Percentiles rank a stretch among this genome's conserved stretches.
Evolutionary conservation across 306 rosid species (phyloP).

Genomic region (cucumber (Cucumis sativus)): DNA sequence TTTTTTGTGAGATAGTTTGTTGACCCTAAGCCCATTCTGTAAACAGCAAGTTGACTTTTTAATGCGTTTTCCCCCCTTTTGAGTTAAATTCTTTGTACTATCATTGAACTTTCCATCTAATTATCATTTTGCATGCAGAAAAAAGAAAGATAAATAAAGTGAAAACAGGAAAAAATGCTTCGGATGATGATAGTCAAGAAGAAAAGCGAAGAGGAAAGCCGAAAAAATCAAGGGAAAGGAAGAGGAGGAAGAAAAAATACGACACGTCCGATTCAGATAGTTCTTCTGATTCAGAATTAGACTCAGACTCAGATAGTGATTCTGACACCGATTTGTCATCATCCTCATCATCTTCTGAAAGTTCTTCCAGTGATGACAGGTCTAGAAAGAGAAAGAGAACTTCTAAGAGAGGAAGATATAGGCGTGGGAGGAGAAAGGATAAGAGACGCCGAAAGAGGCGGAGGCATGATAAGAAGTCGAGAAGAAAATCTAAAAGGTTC

Average conservation of each 20-base stretch:
- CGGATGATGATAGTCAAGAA: slow-evolving; percentile 44
- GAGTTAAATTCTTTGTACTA: background rate
- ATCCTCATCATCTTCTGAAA: slow-evolving; percentile 44
- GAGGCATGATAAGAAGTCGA: slow-evolving; percentile 53
- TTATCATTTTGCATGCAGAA: slow-evolving; percentile 22
- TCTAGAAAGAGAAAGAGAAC: slow-evolving; percentile 69
- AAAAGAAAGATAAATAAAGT: slow-evolving; percentile 37
- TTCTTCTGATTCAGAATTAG: slow-evolving; percentile 64
- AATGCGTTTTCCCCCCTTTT: background rate
- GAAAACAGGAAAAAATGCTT: slow-evolving; percentile 34
- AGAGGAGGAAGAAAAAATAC: slow-evolving; percentile 56
- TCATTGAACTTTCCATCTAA: background rate
- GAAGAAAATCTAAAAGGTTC: slow-evolving; percentile 65
- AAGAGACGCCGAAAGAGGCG: slow-evolving; percentile 46
- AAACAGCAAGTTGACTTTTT: background rate
- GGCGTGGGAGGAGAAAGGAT: slow-evolving; percentile 54
- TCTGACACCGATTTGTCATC: slow-evolving; percentile 64
- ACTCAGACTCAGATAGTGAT: slow-evolving; percentile 72
- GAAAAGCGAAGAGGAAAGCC: slow-evolving; percentile 40
- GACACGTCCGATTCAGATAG: slow-evolving; percentile 58
- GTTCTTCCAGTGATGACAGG: slow-evolving; percentile 80
- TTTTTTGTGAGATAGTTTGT: background rate
- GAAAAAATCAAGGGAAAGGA: slow-evolving; percentile 56
- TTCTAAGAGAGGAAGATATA: slow-evolving; percentile 55
- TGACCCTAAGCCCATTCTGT: background rate